phyloP scores from a whole-genome alignment of 2,329 filamentous ascomycete species.

The Diaporthe ilicicola region DNA sequence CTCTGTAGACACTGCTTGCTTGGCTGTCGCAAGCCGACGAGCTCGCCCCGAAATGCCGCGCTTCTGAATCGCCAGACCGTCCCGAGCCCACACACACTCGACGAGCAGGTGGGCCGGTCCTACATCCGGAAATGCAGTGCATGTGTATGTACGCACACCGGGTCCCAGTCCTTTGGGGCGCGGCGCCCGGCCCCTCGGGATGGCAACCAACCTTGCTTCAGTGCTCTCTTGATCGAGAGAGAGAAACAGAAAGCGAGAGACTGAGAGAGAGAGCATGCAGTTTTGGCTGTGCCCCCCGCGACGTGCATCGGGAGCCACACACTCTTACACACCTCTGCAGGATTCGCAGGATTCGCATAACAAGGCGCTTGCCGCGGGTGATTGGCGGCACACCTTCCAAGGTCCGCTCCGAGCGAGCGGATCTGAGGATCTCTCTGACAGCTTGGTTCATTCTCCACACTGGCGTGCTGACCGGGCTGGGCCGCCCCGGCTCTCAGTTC shows the following conservation, averaged over 20 bases:
- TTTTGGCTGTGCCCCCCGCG: background rate
- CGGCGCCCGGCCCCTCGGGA: background rate
- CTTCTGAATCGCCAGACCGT: background rate
- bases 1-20: constrained; percentile 8
- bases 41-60: background rate
- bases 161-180: background rate
- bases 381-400: constrained; percentile 1
- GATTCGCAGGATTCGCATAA: constrained; percentile 1
- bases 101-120: constrained; percentile 13
- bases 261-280: background rate
- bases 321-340: too few relatives aligned
- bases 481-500: background rate
- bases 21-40: constrained; percentile 7
- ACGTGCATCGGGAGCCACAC: background rate
- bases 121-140: background rate
- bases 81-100: constrained; percentile 1
- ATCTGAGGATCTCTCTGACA: constrained; percentile 13
- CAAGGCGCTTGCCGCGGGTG: constrained; percentile 6
- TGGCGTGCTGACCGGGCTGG: constrained; percentile 19
- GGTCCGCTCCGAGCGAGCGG: constrained; percentile 23
- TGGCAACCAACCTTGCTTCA: background rate
- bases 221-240: background rate
- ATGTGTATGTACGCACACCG: too few relatives aligned
- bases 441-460: constrained; percentile 19
- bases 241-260: too few relatives aligned